Conservation (phyloP, 2,329 filamentous ascomycete genomes). For the Moelleriella libera region DNA sequence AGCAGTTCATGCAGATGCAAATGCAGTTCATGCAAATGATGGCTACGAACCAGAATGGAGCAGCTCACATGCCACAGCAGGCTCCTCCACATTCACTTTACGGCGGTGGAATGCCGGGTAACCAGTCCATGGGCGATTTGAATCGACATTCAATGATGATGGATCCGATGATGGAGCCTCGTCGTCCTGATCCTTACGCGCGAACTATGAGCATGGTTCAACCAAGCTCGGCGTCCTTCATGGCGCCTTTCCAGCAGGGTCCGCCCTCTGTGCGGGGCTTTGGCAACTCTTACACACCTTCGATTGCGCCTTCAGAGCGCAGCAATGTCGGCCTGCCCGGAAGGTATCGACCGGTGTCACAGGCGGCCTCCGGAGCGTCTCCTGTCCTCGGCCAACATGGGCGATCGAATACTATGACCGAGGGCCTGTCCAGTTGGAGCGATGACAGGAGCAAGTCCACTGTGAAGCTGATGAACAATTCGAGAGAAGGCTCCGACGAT, state of each 20-base stretch:
- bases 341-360: constrained; percentile 80
- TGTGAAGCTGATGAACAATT: constrained; percentile 23
- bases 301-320: constrained; percentile 88
- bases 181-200: constrained; percentile 29
- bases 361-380: constrained; percentile 25
- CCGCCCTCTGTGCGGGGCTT: constrained; percentile 13
- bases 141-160: constrained; percentile 31
- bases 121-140: constrained; percentile 29
- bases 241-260: constrained; percentile 28
- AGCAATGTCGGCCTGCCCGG: constrained; percentile 86
- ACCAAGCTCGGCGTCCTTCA: constrained; percentile 46
- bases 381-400: constrained; percentile 15
- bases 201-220: constrained; percentile 79
- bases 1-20: constrained; percentile 83
- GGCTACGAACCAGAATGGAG: constrained; percentile 24
- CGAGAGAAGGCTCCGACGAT: constrained; percentile 30
- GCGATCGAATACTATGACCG: constrained; percentile 20
- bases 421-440: constrained; percentile 15
- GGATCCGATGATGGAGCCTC: constrained; percentile 30
- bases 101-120: constrained; percentile 12
- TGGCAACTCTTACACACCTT: constrained; percentile 61
- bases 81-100: constrained; percentile 14
- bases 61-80: constrained; percentile 15
- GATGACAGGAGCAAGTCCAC: constrained; percentile 18
- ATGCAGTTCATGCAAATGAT: constrained; percentile 92